phyloP scores from a whole-genome alignment of 768 basidiomycete genomes.

The Nidularia sp. region DNA sequence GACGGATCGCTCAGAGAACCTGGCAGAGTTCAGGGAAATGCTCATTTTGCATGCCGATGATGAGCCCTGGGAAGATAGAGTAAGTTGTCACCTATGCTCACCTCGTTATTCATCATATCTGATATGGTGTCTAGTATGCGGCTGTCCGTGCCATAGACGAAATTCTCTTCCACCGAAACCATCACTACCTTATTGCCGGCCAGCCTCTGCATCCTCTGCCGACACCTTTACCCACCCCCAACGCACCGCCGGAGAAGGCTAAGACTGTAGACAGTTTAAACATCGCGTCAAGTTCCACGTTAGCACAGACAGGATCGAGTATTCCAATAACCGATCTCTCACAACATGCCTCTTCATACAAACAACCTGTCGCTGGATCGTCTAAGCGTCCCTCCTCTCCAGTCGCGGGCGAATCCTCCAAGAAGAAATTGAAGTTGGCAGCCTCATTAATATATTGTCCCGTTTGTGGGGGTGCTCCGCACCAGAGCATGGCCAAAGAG shows the following conservation, averaged over 20 bases:
- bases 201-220: slow-evolving; percentile 61
- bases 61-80: slow-evolving; percentile 64
- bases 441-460: slow-evolving; percentile 34
- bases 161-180: slow-evolving; percentile 51
- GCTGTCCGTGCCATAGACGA: slow-evolving; percentile 72
- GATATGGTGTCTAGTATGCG: slow-evolving; percentile 36
- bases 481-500: slow-evolving; percentile 40
- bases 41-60: slow-evolving; percentile 59
- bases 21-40: slow-evolving; percentile 68
- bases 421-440: slow-evolving; percentile 33
- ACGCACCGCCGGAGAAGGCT: slow-evolving; percentile 11
- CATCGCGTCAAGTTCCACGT: neutral
- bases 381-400: slow-evolving; percentile 34
- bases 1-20: slow-evolving; percentile 60
- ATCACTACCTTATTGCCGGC: slow-evolving; percentile 50
- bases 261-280: slow-evolving; percentile 4
- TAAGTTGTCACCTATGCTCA: too few relatives aligned
- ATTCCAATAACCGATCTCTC: neutral
- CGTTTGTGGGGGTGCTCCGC: slow-evolving; percentile 40
- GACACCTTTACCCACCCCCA: slow-evolving; percentile 12
- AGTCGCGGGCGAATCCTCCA: slow-evolving; percentile 13
- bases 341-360: neutral
- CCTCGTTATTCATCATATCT: too few relatives aligned
- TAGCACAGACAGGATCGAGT: neutral
- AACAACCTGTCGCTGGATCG: slow-evolving; percentile 9